Conservation (phyloP, 805 yeast species). For the Yamadazyma ubonensis region DNA sequence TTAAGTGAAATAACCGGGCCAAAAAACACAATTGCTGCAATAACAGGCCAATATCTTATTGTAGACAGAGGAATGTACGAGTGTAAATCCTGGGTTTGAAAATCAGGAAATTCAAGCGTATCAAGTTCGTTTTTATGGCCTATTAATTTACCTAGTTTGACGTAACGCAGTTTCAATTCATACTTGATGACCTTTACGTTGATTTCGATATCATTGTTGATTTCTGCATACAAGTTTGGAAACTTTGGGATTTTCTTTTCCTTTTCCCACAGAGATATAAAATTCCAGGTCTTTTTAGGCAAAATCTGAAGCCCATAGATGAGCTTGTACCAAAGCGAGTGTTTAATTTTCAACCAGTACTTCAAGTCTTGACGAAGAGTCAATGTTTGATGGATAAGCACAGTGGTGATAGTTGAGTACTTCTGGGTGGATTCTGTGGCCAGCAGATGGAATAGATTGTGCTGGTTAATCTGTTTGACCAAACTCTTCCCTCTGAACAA, state of each 20-base stretch:
- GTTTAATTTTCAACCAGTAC: slow-evolving; percentile 34
- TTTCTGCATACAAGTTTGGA: slow-evolving; percentile 14
- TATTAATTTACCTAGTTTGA: slow-evolving; percentile 13
- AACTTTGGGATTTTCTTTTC: not conserved
- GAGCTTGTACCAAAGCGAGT: slow-evolving; percentile 25
- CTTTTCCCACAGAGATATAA: not conserved
- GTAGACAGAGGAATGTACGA: slow-evolving; percentile 10
- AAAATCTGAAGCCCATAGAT: slow-evolving; percentile 35
- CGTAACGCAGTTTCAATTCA: slow-evolving; percentile 22
- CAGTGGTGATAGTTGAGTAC: slow-evolving; percentile 25
- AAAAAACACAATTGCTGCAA: slow-evolving; percentile 40
- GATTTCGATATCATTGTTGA: slow-evolving; percentile 26
- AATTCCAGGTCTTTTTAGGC: slow-evolving; percentile 28
- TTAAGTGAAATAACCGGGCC: slow-evolving; percentile 52
- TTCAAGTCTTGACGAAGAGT: slow-evolving; percentile 29
- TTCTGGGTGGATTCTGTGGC: slow-evolving; percentile 1
- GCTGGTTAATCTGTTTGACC: slow-evolving; percentile 24
- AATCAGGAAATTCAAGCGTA: slow-evolving; percentile 2
- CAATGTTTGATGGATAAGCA: slow-evolving; percentile 34
- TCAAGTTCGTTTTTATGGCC: slow-evolving; percentile 9
- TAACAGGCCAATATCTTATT: slow-evolving; percentile 65
- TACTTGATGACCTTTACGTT: slow-evolving; percentile 21
- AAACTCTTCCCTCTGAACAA: slow-evolving; percentile 12
- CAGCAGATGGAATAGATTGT: slow-evolving; percentile 20
- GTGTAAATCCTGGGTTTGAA: not conserved